Percentiles rank a stretch among this genome's conserved stretches.
Conservation (phyloP, 2,329 filamentous ascomycete species). For the Aureobasidium vineae region DNA sequence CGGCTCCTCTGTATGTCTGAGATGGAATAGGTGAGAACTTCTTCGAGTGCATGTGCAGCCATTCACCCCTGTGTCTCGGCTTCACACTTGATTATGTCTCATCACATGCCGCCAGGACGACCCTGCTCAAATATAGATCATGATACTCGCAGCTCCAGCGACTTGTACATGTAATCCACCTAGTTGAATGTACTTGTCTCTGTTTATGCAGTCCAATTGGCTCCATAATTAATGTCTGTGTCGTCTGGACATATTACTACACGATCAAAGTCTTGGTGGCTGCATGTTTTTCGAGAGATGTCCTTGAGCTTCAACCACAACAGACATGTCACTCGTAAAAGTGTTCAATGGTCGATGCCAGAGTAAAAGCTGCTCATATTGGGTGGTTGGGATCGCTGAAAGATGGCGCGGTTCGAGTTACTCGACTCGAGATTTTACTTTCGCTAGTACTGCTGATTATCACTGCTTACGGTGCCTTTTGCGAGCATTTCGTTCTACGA, state of each 20-base stretch:
- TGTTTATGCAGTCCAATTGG: neutral
- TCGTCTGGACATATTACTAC: too few relatives aligned
- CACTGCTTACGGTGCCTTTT: constrained; percentile 1
- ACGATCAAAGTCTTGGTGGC: neutral
- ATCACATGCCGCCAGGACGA: neutral
- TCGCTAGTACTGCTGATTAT: constrained; percentile 15
- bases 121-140: neutral
- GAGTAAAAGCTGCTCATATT: neutral
- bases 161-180: neutral
- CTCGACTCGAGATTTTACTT: neutral
- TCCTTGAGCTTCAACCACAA: neutral
- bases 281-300: neutral
- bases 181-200: neutral
- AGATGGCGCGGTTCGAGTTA: neutral
- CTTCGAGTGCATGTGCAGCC: neutral
- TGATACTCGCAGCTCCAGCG: neutral
- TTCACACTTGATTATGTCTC: neutral
- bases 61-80: neutral
- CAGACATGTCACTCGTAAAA: neutral
- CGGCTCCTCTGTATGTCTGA: neutral
- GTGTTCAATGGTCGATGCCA: neutral
- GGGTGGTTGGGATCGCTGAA: neutral
- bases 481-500: neutral
- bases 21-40: neutral
- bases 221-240: neutral